phyloP scores from a whole-genome alignment of 1,284 basidiomycete species.

The Puccinia coronata region DNA sequence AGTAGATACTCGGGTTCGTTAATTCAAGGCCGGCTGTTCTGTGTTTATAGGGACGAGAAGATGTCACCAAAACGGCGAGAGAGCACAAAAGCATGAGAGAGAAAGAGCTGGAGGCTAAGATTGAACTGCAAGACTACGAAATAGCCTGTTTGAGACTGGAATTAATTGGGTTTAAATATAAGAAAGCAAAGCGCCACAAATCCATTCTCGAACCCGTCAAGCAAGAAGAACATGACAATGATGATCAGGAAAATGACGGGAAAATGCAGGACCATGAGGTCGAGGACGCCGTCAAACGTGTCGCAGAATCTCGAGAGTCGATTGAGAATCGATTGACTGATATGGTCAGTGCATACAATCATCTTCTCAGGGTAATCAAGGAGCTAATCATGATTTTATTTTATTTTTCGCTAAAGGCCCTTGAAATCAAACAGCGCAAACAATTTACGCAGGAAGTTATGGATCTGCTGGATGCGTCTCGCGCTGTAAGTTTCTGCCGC shows the following conservation, averaged over 20 bases:
- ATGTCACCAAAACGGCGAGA: not conserved
- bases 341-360: not conserved
- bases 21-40: not conserved
- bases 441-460: conserved; percentile 23
- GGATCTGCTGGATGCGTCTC: conserved; percentile 30
- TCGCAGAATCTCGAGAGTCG: conserved; percentile 18
- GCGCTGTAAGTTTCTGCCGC: conserved; percentile 3
- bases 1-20: not conserved
- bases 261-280: conserved; percentile 3
- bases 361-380: too few species aligned
- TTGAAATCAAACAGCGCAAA: conserved; percentile 25
- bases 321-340: conserved; percentile 14
- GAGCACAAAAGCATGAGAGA: conserved; percentile 3
- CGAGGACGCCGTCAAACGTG: conserved; percentile 19
- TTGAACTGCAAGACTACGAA: conserved; percentile 29
- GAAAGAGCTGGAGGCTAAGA: conserved; percentile 19
- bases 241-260: not conserved
- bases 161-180: conserved; percentile 13
- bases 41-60: conserved; percentile 8
- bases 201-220: not conserved
- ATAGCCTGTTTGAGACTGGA: conserved; percentile 28
- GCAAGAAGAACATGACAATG: not conserved
- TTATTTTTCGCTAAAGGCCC: not conserved
- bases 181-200: not conserved
- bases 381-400: not conserved